These are phyloP conservation scores for Trametes villosa DNA, from an alignment of 768 basidiomycete genomes.

Conservation along the genomic window DNA sequence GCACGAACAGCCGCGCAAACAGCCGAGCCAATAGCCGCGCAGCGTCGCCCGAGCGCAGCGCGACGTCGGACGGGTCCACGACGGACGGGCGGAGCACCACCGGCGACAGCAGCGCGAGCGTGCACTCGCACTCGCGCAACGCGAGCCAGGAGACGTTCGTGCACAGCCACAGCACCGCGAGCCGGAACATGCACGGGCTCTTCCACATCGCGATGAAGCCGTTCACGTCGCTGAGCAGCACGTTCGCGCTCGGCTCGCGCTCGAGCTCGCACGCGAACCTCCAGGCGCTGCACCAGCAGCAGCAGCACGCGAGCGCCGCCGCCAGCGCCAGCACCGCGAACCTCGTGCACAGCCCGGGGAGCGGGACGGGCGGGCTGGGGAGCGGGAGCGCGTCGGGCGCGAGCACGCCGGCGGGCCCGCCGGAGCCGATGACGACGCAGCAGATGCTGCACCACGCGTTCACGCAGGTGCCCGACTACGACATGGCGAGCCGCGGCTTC, in stretches of 20 bases:
- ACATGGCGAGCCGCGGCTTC: slow-evolving; percentile 82
- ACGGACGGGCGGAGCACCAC: slow-evolving; percentile 8
- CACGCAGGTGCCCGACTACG: slow-evolving; percentile 86
- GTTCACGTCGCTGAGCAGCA: slow-evolving; percentile 50
- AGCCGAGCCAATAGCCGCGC: slow-evolving; percentile 45
- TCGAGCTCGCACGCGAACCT: slow-evolving; percentile 39
- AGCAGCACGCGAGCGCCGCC: not conserved
- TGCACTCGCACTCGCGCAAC: slow-evolving; percentile 12
- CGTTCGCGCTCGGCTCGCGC: slow-evolving; percentile 47
- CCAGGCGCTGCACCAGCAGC: slow-evolving; percentile 22
- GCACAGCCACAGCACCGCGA: slow-evolving; percentile 53
- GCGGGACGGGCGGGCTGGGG: not conserved
- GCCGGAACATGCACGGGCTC: slow-evolving; percentile 54
- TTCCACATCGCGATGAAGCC: slow-evolving; percentile 69
- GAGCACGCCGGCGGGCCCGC: slow-evolving; percentile 11
- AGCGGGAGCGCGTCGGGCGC: slow-evolving; percentile 1
- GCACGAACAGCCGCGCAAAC: slow-evolving; percentile 30
- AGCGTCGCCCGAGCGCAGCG: slow-evolving; percentile 58
- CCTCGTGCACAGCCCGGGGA: slow-evolving; percentile 9
- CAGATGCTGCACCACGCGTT: slow-evolving; percentile 62
- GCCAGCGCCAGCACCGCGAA: not conserved
- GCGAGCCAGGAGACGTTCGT: slow-evolving; percentile 51
- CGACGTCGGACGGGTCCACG: slow-evolving; percentile 5
- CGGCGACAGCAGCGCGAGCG: slow-evolving; percentile 17
- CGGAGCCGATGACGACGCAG: slow-evolving; percentile 35